Conservation (phyloP, 306 rosid genomes). For the Arachis hypogaea region DNA sequence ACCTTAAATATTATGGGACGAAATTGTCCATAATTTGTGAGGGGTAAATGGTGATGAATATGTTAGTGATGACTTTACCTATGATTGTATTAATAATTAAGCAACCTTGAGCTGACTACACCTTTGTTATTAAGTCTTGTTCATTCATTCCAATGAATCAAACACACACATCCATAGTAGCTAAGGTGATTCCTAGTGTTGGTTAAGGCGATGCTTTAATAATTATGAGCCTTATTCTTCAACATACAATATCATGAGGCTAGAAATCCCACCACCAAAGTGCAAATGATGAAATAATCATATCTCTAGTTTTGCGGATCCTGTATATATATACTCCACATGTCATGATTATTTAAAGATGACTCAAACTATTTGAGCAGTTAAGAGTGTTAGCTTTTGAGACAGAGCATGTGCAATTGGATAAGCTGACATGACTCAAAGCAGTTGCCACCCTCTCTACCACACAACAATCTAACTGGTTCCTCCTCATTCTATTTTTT, state of each 20-base stretch:
- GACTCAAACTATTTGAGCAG: not conserved
- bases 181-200: no score
- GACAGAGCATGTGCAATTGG: slow-evolving; percentile 15
- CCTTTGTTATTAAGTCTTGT: not conserved
- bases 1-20: no score
- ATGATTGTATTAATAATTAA: not conserved
- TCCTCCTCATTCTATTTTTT: no score
- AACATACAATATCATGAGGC: slow-evolving; percentile 16
- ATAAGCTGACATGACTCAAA: slow-evolving; percentile 16
- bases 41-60: no score
- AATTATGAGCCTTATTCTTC: slow-evolving; percentile 8
- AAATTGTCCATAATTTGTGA: no score
- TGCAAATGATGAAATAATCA: slow-evolving; percentile 9
- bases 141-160: not conserved
- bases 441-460: not conserved
- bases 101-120: not conserved
- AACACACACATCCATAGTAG: not conserved
- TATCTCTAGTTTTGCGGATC: not conserved
- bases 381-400: not conserved
- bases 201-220: slow-evolving; percentile 26
- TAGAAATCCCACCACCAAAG: slow-evolving; percentile 20
- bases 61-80: not conserved
- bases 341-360: not conserved
- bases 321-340: not conserved
- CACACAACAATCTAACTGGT: no score